Conservation (phyloP, 805 yeast species). For the Brettanomyces custersianus region DNA sequence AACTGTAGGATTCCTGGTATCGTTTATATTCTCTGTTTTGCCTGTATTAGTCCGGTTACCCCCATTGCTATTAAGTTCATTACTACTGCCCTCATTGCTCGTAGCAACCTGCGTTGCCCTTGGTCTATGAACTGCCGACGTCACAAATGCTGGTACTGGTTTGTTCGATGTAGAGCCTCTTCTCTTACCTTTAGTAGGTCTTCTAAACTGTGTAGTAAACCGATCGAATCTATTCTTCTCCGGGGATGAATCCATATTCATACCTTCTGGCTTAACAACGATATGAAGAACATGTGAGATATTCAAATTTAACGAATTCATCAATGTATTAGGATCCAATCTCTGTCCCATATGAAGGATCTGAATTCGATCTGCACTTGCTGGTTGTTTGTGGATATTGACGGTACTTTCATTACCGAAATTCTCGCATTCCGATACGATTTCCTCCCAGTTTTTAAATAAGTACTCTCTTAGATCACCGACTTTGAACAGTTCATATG, state of each 20-base stretch:
- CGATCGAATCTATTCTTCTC: conserved; percentile 16
- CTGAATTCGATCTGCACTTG: conserved; percentile 21
- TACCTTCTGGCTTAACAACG: conserved; percentile 21
- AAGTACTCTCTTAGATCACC: conserved; percentile 22
- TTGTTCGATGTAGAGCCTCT: conserved; percentile 18
- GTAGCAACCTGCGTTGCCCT: too few species aligned
- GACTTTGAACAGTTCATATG: conserved; percentile 11
- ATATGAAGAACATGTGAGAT: conserved; percentile 22
- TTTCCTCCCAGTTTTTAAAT: conserved; percentile 16
- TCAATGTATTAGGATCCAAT: conserved; percentile 17
- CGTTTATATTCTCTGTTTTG: too few species aligned
- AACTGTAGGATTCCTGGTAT: too few species aligned
- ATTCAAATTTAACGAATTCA: conserved; percentile 15
- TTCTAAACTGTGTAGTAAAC: conserved; percentile 7
- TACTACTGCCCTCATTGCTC: too few species aligned
- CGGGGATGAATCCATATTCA: conserved; percentile 5
- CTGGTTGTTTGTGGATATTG: conserved; percentile 9
- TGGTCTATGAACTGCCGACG: conserved; percentile 3
- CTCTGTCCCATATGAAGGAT: conserved; percentile 23
- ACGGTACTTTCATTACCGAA: conserved; percentile 8
- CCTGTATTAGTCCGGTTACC: too few species aligned
- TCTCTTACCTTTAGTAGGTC: conserved; percentile 8
- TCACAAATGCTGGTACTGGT: conserved; percentile 18
- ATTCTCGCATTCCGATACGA: conserved; percentile 5
- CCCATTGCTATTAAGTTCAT: too few species aligned